Evolutionary conservation across 1,284 basidiomycete species (phyloP), one percentile per base, ranked within the genome.

Genomic region (Apiotrichum gracile): DNA sequence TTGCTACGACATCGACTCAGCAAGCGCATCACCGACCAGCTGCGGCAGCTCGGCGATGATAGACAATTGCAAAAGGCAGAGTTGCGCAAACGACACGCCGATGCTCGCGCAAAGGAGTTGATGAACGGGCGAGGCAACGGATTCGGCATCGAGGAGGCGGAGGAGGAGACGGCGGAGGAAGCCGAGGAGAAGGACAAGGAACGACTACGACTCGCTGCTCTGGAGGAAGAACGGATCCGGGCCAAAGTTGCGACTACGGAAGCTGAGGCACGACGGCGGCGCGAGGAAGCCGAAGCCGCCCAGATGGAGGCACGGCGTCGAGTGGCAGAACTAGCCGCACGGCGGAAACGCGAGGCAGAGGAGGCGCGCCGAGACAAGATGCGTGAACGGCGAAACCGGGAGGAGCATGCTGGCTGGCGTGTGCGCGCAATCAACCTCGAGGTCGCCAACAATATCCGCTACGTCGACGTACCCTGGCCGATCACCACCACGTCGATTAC

Each of bases 381-480:
- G 43, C 43, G 27, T 19, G 43, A 45, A 5, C 27, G 43, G 5
- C 43, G 43, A 9, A 12, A 12, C 5, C 43, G 43, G 10, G 43
- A 45, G 19, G 43, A 45, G 21, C 29, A 33, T 5, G 43, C 43
- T 4, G 43, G 26, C 12, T 45, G 43, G 43, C 43, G 43, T 3
- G 13, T 22, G 29, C 43, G 43, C 19, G 43, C 43, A 4, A 19
- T 34, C 43, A 45, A 45, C 29, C 43, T 45, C 22, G 43, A 45
- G 29, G 43, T 45, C 8, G 43, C 43, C 12, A 31, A 45, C 43
- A 45, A 45, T 16, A 45, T 45, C 29, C 43, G 43, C 6, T 45
- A 45, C 29, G 27, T 45, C 19, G 85, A 88, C 65, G 81, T 91
- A 9, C 89, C 89, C 1, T 91, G 88, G 89, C 89, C 89, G 0